Conservation (phyloP, 2,329 filamentous ascomycete species). For the Xylaria multiplex region DNA sequence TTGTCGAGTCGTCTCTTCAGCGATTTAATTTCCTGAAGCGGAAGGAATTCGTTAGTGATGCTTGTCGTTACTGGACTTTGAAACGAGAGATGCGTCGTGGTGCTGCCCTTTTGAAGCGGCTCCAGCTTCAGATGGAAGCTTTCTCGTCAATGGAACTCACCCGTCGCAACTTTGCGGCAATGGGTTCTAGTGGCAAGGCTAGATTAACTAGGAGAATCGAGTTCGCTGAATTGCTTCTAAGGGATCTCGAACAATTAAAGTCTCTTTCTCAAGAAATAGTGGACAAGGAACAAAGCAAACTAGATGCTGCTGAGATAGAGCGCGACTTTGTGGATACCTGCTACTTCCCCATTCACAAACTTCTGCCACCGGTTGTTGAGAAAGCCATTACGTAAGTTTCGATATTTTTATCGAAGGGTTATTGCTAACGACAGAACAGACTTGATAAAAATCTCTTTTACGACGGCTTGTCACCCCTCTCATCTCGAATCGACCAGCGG, state of each 20-base stretch:
- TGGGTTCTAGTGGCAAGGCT: constrained; percentile 85
- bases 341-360: constrained; percentile 86
- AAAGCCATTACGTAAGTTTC: constrained; percentile 80
- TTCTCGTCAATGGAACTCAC: constrained; percentile 99
- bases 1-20: constrained; percentile 83
- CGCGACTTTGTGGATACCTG: constrained; percentile 84
- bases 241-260: constrained; percentile 81
- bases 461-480: constrained; percentile 60
- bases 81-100: constrained; percentile 93
- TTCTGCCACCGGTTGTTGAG: constrained; percentile 81
- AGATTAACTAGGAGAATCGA: constrained; percentile 84
- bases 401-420: constrained; percentile 35
- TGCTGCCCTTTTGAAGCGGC: constrained; percentile 88
- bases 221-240: constrained; percentile 80
- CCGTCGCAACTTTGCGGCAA: constrained; percentile 91
- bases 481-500: constrained; percentile 63
- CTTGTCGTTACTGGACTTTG: constrained; percentile 96
- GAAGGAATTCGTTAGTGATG: constrained; percentile 91
- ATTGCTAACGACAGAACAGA: constrained; percentile 59
- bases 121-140: constrained; percentile 94
- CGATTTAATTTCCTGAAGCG: constrained; percentile 84
- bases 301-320: constrained; percentile 80
- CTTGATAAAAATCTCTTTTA: constrained; percentile 73
- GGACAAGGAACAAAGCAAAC: constrained; percentile 78
- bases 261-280: constrained; percentile 76